phyloP scores from a whole-genome alignment of 768 basidiomycete species.

The Termitomyces sp. region DNA sequence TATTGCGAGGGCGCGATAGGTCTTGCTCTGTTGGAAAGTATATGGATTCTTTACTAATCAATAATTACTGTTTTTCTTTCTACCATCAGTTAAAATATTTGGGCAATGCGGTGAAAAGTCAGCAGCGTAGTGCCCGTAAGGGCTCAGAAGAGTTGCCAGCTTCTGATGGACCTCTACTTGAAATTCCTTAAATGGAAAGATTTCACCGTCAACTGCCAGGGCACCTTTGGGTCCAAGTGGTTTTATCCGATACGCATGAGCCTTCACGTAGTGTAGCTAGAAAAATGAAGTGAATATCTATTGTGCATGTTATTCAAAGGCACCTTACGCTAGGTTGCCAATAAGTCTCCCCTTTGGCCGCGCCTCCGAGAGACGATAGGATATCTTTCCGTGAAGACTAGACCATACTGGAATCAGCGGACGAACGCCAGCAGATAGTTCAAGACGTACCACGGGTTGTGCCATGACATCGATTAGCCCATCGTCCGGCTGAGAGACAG shows the following conservation, averaged over 20 bases:
- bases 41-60: not conserved
- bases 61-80: constrained; percentile 2
- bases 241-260: constrained; percentile 66
- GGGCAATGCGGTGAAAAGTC: constrained; percentile 33
- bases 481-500: constrained; percentile 74
- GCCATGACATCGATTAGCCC: constrained; percentile 69
- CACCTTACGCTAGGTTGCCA: constrained; percentile 55
- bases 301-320: not conserved
- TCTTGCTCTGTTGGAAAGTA: not conserved
- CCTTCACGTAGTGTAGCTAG: constrained; percentile 71
- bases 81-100: not conserved
- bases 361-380: constrained; percentile 51
- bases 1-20: not conserved
- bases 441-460: constrained; percentile 50
- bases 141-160: constrained; percentile 62
- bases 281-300: constrained; percentile 6
- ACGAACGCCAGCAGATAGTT: not conserved
- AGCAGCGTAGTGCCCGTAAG: constrained; percentile 52
- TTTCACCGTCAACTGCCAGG: constrained; percentile 76
- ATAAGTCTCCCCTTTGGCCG: constrained; percentile 52
- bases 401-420: not conserved
- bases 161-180: constrained; percentile 73
- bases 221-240: constrained; percentile 48
- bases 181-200: constrained; percentile 67
- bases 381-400: constrained; percentile 49